Conservation (phyloP, 306 rosid species). For the Clitoria ternatea region DNA sequence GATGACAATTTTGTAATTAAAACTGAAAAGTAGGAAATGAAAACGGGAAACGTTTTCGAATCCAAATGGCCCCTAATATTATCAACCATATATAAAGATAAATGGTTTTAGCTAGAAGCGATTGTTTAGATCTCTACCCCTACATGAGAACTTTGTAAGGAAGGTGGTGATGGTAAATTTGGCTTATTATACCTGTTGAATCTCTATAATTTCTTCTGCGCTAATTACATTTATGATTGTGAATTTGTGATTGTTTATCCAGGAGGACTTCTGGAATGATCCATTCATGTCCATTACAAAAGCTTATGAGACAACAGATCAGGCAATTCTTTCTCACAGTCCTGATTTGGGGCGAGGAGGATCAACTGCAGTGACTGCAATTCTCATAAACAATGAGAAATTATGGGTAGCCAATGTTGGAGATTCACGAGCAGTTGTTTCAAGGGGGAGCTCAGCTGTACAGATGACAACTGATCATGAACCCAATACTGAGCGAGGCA, state of each 20-base stretch:
- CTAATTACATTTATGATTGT: constrained; percentile 5
- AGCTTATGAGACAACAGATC: constrained; percentile 64
- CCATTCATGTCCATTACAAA: constrained; percentile 49
- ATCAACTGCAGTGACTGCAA: constrained; percentile 78
- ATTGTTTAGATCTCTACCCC: not conserved
- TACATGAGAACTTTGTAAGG: not conserved
- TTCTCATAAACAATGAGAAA: constrained; percentile 56
- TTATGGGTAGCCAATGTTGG: constrained; percentile 76
- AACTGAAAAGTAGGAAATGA: too few species aligned
- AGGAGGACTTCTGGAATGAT: constrained; percentile 68
- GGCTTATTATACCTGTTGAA: not conserved
- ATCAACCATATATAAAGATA: not conserved
- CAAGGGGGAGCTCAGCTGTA: constrained; percentile 52
- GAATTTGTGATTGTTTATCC: constrained; percentile 22
- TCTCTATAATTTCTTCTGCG: not conserved
- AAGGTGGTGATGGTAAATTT: not conserved
- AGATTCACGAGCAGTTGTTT: constrained; percentile 76
- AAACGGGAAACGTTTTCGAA: too few species aligned
- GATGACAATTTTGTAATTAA: too few species aligned
- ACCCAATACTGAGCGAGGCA: constrained; percentile 74
- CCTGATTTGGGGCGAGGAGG: constrained; percentile 82
- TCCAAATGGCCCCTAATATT: too few species aligned
- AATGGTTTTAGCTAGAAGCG: not conserved
- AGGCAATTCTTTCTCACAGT: constrained; percentile 66
- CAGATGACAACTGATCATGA: constrained; percentile 82